Base-by-base conservation (phyloP, 1,284 basidiomycete genomes). In the Marasmius tenuissimus region DNA sequence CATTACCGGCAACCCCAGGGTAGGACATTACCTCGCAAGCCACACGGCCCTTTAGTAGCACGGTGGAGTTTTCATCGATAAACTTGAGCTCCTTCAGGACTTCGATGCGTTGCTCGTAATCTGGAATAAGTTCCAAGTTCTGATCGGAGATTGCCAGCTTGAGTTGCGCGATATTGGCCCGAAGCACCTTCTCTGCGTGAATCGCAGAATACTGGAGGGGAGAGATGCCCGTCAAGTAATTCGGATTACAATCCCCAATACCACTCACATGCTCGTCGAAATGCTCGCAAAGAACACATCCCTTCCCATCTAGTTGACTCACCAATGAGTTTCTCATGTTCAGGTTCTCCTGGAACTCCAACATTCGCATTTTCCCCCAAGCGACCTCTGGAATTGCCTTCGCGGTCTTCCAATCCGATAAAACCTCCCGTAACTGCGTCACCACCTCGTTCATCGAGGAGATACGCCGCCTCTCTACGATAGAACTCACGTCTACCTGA, bases 51-150 rank as follows among this genome's bases (percentile, higher is more conserved):
- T 99, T 99, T 63, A 99, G 84, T 27, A 96, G 84, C 1, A 99
- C 96, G 0, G 96, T 98, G 37, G 93, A 91, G 68, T 97, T 93
- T 53, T 95, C 92, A 72, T 97, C 92, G 68, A 98, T 93, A 73
- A 97, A 97, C 65, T 92, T 88, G 27, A 99, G 83, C 58, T 93
- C 92, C 71, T 97, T 92, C 52, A 99, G 83, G 1, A 99, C 97
- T 37, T 86, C 87, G 27, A 99, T 89, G 27, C 97, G 85, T 72
- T 96, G 94, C 72, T 98, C 93, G 75, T 98, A 99, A 73, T 99
- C 97, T 0, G 97, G 97, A 50, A 99, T 86, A 48, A 99, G 84
- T 71, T 98, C 97, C 63, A 99, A 79, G 71, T 99, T 99, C 73
- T 99, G 94, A 71, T 98, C 96, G 12, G 95, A 97, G 34, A 98